Evolutionary conservation across 202 grass and related monocot genomes (phyloP), one percentile per base, ranked within the genome.

Genomic region (Musa balbisiana): DNA sequence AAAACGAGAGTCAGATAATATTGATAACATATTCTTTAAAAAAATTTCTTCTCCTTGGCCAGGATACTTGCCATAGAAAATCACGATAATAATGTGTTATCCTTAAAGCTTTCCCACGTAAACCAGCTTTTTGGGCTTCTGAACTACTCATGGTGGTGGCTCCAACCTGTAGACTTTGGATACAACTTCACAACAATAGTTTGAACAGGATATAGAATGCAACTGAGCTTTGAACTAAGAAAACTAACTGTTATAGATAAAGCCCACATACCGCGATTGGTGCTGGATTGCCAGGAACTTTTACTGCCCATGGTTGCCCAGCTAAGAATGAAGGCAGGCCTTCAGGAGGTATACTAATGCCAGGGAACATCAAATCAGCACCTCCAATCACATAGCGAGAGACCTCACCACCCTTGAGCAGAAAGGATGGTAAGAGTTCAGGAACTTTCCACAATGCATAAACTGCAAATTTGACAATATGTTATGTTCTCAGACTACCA

Each of bases 341-440:
- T 74, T 98, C 94, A 86, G 82, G 79, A 58, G 84, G 82, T 86
- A 93, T 67, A 27, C 77, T 86, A 72, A 98, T 86, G 84, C 94
- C 90, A 78, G 94, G 94, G 84, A 98, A 93, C 94, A 98, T 93
- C 71, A 98, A 89, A 93, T 98, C 94, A 49, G 90, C 94, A 33
- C 94, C 94, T 78, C 86, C 81, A 80, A 98, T 83, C 73, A 98
- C 60, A 53, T 75, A 91, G 24, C 80, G 86, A 65, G 94, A 98
- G 64, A 98, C 90, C 72, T 93, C 90, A 78, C 90, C 90, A 72
- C 85, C 90, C 84, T 93, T 98, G n/a, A 98, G 94, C 11, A 84
- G 86, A 85, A 97, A 97, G 75, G 90, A 82, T 71, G 94, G 90
- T 78, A 98, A 84, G 26, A 98, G 85, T 73, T 88, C 81, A 72